Conservation (phyloP, 805 yeast genomes). For the Saccharomycopsis selenospora region DNA sequence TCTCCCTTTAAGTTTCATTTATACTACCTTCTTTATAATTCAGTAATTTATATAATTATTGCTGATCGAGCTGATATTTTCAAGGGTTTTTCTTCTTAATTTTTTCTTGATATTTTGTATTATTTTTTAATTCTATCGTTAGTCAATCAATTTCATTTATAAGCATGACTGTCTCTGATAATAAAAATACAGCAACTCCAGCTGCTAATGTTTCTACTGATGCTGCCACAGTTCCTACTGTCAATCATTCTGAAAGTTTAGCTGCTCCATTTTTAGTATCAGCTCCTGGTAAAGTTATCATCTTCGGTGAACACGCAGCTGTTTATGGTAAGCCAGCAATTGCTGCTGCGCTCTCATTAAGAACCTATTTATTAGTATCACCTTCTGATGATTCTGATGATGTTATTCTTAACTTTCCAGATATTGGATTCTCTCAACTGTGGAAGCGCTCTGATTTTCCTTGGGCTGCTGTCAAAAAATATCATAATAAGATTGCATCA, state of each 20-base stretch:
- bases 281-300: slow-evolving; percentile 94
- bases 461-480: slow-evolving; percentile 36
- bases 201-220: not conserved
- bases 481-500: slow-evolving; percentile 15
- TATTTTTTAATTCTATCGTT: too few relatives aligned
- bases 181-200: too few relatives aligned
- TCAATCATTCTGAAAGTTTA: too few relatives aligned
- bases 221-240: too few relatives aligned
- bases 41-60: too few relatives aligned
- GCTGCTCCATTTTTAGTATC: slow-evolving; percentile 61
- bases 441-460: slow-evolving; percentile 65
- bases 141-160: too few relatives aligned
- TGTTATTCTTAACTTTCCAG: slow-evolving; percentile 73
- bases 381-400: slow-evolving; percentile 35
- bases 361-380: slow-evolving; percentile 71
- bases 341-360: slow-evolving; percentile 85
- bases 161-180: too few relatives aligned
- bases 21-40: too few relatives aligned
- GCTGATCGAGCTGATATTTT: too few relatives aligned
- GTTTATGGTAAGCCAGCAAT: slow-evolving; percentile 63
- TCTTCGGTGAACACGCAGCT: slow-evolving; percentile 96
- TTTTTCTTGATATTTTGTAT: too few relatives aligned
- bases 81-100: too few relatives aligned
- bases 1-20: too few relatives aligned
- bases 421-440: slow-evolving; percentile 54